Evolutionary conservation across 1,139 yeast genomes (phyloP).

Genomic region (Trichomonascaceae sp.): DNA sequence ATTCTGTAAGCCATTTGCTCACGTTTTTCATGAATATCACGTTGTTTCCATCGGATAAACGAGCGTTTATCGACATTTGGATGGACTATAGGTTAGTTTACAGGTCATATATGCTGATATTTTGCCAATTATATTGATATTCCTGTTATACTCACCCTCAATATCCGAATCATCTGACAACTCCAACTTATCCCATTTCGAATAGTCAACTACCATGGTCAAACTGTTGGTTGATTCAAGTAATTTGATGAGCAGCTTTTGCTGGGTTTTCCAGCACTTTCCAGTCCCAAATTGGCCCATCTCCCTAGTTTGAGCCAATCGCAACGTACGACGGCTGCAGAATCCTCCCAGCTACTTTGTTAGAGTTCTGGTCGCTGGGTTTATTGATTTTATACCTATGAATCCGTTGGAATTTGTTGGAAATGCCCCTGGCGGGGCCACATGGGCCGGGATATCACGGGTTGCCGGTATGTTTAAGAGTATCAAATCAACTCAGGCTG

Average conservation of each 20-base stretch:
- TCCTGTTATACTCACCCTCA: constrained; percentile 47
- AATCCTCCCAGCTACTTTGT: no score
- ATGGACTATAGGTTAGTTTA: constrained; percentile 49
- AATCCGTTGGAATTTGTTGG: constrained; percentile 8
- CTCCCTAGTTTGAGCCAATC: not conserved
- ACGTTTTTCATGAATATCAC: constrained; percentile 93
- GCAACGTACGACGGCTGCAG: no score
- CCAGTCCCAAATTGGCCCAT: not conserved
- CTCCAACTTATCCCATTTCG: constrained; percentile 97
- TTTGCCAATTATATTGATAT: no score
- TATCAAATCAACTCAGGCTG: not conserved
- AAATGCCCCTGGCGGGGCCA: constrained; percentile 1
- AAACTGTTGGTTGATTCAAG: not conserved
- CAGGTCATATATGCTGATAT: not conserved
- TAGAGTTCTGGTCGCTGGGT: not conserved
- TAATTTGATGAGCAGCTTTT: not conserved
- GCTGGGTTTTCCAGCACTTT: not conserved
- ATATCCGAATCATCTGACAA: constrained; percentile 93
- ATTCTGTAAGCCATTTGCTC: constrained; percentile 72
- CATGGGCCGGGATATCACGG: constrained; percentile 4
- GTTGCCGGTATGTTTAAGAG: constrained; percentile 1
- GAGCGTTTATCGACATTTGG: constrained; percentile 96
- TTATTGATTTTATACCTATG: not conserved
- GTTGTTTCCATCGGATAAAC: constrained; percentile 93
- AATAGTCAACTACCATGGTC: constrained; percentile 63